Evolutionary conservation across 192 early-diverging fungal species (phyloP), one percentile per base, ranked within the genome.

Genomic region (Coemansia sp.): DNA sequence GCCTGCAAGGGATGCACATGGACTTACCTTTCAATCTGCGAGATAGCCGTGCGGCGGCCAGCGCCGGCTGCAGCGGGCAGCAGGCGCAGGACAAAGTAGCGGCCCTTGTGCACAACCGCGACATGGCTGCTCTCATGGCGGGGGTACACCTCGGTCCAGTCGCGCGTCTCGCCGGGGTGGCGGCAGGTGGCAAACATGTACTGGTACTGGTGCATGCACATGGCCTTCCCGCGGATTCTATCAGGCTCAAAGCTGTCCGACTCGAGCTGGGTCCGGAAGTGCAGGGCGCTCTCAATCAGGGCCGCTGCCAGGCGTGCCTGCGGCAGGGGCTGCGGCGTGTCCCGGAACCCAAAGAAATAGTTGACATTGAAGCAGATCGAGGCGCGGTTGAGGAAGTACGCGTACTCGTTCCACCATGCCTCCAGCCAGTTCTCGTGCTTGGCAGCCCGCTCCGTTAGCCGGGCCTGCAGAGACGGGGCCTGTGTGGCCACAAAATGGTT

Each of bases 191-290:
- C 89, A 78, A 90, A 92, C 60, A 89, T 60, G 58, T 82, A 90
- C 51, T 81, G 77, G 76, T 90, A 92, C 76, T 90, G 88, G 61
- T 85, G 76, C 80, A 83, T 82, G 63, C 82, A 89, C 60, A 92
- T 82, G 6, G 86, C 75, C 31, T 75, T 74, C 34, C 76, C 76
- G 32, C 81, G 80, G 21, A 82, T 79, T 65, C 67, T 80, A 63
- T 90, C 90, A 3, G 82, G 83, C 28, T 80, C 78, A 22, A 90
- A 69, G 22, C 73, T 59, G 40, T 80, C 81, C 23, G 77, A 80
- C 30, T 73, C 76, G 17, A 86, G 67, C 10, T 61, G 48, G 7
- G 60, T 50, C 30, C 82, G 62, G 59, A 88, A 85, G 23, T 75
- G 73, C 44, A 84, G 41, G 0, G 86, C 82, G 38, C 76, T 82